Conservation (phyloP, 1,284 basidiomycete genomes). For the Neolentinus lepideus region DNA sequence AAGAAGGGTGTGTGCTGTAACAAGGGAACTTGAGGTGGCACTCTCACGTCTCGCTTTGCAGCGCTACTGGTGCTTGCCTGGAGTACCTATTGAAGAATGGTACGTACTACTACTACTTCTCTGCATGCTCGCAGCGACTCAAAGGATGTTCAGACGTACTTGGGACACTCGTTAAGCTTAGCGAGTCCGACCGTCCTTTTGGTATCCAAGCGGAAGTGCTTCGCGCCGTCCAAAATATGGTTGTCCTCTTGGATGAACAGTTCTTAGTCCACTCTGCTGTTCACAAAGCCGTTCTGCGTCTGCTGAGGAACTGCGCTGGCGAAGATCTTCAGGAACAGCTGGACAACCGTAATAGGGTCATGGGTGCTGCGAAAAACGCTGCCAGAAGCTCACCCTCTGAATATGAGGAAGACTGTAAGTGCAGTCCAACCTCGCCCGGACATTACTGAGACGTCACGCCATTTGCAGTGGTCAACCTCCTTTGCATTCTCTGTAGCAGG, state of each 20-base stretch:
- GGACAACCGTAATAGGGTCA: constrained; percentile 66
- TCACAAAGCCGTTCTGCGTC: constrained; percentile 79
- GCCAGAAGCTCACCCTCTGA: constrained; percentile 66
- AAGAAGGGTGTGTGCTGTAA: constrained; percentile 66
- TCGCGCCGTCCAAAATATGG: constrained; percentile 79
- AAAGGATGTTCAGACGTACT: constrained; percentile 55
- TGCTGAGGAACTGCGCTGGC: constrained; percentile 87
- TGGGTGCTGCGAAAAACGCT: constrained; percentile 77
- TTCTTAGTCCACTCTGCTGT: constrained; percentile 89
- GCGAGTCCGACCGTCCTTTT: constrained; percentile 75
- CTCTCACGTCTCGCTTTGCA: constrained; percentile 24
- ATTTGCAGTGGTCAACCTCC: constrained; percentile 73
- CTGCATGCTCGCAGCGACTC: neutral
- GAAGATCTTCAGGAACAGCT: constrained; percentile 82
- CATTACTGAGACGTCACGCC: constrained; percentile 7
- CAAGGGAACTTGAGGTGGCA: neutral
- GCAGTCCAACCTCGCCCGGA: neutral
- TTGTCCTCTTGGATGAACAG: constrained; percentile 83
- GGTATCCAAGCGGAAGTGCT: constrained; percentile 86
- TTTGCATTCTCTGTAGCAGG: constrained; percentile 87
- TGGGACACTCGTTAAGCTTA: constrained; percentile 78
- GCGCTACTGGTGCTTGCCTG: constrained; percentile 79
- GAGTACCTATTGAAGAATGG: constrained; percentile 91
- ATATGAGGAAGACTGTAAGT: constrained; percentile 80
- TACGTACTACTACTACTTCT: constrained; percentile 21